Percentiles rank a stretch among this genome's conserved stretches.
Evolutionary conservation across 2,329 filamentous ascomycete genomes (phyloP).

Genomic region (Lecanoromycetidae sp.): DNA sequence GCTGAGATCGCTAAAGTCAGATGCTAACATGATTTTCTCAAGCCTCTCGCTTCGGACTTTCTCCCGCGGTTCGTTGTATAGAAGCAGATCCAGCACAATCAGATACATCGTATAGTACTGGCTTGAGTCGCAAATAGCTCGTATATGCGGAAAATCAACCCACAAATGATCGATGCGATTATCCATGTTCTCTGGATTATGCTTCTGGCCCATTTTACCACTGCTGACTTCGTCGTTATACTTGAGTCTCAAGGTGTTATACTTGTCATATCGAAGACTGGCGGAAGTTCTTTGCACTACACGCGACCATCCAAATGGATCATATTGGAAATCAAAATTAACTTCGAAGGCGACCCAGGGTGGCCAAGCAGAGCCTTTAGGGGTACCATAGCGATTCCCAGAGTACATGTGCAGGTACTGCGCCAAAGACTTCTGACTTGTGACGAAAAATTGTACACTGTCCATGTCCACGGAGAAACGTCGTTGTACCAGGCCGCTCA

Average conservation of each 20-base stretch:
- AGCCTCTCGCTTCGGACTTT: slow-evolving; percentile 92
- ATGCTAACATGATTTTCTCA: slow-evolving; percentile 97
- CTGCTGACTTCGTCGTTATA: slow-evolving; percentile 87
- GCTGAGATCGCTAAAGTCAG: slow-evolving; percentile 92
- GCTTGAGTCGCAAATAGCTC: slow-evolving; percentile 89
- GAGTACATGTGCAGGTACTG: slow-evolving; percentile 86
- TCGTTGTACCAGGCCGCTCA: slow-evolving; percentile 89
- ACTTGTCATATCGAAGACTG: slow-evolving; percentile 90
- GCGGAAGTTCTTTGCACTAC: slow-evolving; percentile 96
- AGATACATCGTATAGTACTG: slow-evolving; percentile 98
- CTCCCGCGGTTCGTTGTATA: slow-evolving; percentile 92
- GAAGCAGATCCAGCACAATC: slow-evolving; percentile 86
- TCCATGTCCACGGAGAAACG: slow-evolving; percentile 94
- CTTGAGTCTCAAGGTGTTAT: slow-evolving; percentile 91
- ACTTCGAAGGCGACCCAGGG: slow-evolving; percentile 98
- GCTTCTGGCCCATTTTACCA: slow-evolving; percentile 38
- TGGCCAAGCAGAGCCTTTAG: slow-evolving; percentile 78
- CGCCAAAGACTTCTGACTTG: slow-evolving; percentile 81
- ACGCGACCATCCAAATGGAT: slow-evolving; percentile 94
- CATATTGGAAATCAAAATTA: slow-evolving; percentile 90
- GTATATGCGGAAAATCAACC: slow-evolving; percentile 89
- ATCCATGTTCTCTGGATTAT: slow-evolving; percentile 42
- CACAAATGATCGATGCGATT: slow-evolving; percentile 89
- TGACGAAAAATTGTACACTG: slow-evolving; percentile 95
- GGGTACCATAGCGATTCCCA: slow-evolving; percentile 81